Evolutionary conservation across 306 rosid genomes (phyloP).

Genomic region (Cicer chorassanicum): DNA sequence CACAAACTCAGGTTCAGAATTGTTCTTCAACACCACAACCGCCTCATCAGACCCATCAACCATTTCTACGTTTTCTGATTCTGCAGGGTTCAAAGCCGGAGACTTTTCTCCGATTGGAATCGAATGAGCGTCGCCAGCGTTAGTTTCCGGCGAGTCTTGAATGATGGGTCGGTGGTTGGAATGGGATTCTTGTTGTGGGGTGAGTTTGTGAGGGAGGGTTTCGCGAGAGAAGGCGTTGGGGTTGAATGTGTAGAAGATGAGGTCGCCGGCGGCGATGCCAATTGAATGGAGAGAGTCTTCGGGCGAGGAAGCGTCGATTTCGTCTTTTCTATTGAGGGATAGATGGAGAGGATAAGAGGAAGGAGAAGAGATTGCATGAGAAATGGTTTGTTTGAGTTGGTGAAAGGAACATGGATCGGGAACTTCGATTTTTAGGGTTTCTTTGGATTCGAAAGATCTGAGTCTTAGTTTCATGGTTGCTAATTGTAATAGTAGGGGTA

Average conservation of each 20-base stretch:
- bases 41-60: conserved; percentile 51
- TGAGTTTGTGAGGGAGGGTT: conserved; percentile 46
- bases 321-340: conserved; percentile 76
- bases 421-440: conserved; percentile 66
- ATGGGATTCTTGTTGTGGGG: conserved; percentile 11
- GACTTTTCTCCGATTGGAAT: conserved; percentile 17
- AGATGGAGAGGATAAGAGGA: conserved; percentile 58
- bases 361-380: conserved; percentile 46
- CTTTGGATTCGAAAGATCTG: conserved; percentile 65
- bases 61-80: conserved; percentile 41
- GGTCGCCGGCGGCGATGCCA: conserved; percentile 75
- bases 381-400: conserved; percentile 56
- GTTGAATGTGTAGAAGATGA: conserved; percentile 67
- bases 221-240: conserved; percentile 44
- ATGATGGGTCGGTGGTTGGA: conserved; percentile 13
- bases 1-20: conserved; percentile 56
- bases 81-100: conserved; percentile 13
- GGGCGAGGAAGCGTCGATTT: conserved; percentile 58
- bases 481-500: background rate
- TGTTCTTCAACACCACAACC: conserved; percentile 32
- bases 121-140: background rate
- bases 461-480: conserved; percentile 69
- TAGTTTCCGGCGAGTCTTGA: conserved; percentile 23
- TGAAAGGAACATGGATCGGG: conserved; percentile 55
- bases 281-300: conserved; percentile 55